Conservation (phyloP, 352 stramenopile genomes). For the Phytophthora boehmeriae region DNA sequence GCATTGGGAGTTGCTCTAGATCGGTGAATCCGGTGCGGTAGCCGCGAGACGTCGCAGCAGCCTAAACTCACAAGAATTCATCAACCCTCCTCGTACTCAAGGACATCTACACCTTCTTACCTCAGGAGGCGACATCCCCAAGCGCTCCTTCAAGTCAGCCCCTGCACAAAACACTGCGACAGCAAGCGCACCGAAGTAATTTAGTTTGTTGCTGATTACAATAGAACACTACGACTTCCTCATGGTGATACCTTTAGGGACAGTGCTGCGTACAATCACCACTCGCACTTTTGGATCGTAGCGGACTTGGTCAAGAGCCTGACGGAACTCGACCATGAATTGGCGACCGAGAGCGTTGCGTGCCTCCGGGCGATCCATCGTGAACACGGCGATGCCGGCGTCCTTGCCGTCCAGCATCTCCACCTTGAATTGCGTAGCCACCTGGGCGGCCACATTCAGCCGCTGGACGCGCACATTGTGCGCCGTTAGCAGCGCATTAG, state of each 20-base stretch:
- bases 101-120: constrained; percentile 25
- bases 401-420: constrained; percentile 63
- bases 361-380: constrained; percentile 72
- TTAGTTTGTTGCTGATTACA: neutral
- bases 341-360: constrained; percentile 81
- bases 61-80: constrained; percentile 17
- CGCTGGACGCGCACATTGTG: neutral
- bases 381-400: constrained; percentile 74
- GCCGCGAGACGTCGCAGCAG: constrained; percentile 40
- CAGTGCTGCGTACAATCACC: constrained; percentile 76
- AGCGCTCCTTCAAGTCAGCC: constrained; percentile 91
- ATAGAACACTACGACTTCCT: neutral
- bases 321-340: constrained; percentile 82
- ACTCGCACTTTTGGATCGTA: constrained; percentile 77
- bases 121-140: constrained; percentile 87
- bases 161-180: constrained; percentile 87
- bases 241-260: constrained; percentile 48
- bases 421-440: constrained; percentile 56
- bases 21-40: constrained; percentile 87
- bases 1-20: constrained; percentile 90
- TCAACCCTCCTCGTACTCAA: neutral
- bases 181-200: neutral
- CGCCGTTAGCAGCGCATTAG: neutral
- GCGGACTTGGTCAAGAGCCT: constrained; percentile 69
- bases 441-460: constrained; percentile 19